Evolutionary conservation across 1,284 basidiomycete genomes (phyloP).

Genomic region (Rhodotorula mucilaginosa): DNA sequence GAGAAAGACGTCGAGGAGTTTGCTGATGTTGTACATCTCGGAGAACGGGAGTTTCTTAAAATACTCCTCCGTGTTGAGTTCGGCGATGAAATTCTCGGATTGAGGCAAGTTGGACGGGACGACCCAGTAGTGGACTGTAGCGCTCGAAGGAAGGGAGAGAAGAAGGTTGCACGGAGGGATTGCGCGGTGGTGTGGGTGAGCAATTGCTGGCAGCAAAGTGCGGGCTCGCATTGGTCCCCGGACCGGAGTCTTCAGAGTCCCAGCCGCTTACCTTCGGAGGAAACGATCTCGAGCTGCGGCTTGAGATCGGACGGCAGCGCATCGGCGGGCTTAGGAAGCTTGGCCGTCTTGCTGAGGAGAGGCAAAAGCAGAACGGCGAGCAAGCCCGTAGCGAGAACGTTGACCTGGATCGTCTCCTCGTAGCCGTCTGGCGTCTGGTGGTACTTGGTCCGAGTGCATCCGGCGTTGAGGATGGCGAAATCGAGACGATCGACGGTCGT

Average conservation of each 20-base stretch:
- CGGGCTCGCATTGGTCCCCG: too few species aligned
- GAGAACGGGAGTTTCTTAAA: slow-evolving; percentile 6
- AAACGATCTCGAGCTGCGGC: slow-evolving; percentile 35
- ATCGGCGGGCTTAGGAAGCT: slow-evolving; percentile 2
- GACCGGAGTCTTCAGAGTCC: neutral
- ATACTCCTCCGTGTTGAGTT: neutral
- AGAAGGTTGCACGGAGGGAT: too few species aligned
- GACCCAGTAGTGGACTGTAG: slow-evolving; percentile 33
- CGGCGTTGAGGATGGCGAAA: slow-evolving; percentile 31
- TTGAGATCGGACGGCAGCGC: slow-evolving; percentile 17
- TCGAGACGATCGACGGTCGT: slow-evolving; percentile 29
- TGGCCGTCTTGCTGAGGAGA: slow-evolving; percentile 24
- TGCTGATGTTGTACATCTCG: slow-evolving; percentile 34
- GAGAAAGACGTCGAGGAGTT: slow-evolving; percentile 35
- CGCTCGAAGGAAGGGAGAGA: neutral
- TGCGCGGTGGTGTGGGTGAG: neutral
- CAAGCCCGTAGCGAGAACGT: slow-evolving; percentile 37
- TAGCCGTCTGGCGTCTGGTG: slow-evolving; percentile 23
- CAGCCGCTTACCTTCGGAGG: slow-evolving; percentile 22
- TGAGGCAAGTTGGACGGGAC: neutral
- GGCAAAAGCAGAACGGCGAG: slow-evolving; percentile 32
- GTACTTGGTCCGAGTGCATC: slow-evolving; percentile 3
- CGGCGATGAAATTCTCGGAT: neutral
- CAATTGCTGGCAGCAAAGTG: too few species aligned
- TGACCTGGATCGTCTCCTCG: slow-evolving; percentile 33